Evolutionary conservation across 139 green algal species (phyloP), one percentile per base, ranked within the genome.

Genomic region (Raphidocelis subcapitata): DNA sequence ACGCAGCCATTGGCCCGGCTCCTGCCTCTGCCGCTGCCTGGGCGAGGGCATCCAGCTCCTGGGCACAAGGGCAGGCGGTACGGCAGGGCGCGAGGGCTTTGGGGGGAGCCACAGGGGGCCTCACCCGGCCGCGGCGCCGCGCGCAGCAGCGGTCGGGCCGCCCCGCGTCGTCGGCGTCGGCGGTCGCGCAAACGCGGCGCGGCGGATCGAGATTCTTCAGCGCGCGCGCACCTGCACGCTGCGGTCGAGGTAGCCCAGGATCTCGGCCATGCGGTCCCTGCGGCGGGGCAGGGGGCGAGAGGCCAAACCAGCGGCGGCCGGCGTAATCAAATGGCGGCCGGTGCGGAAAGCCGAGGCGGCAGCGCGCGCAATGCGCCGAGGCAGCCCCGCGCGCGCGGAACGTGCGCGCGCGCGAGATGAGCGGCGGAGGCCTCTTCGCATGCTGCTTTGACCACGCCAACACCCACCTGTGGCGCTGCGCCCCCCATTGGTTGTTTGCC

Each of bases 251-350:
- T 90, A 88, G 49, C 81, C 84, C 54, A 89, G 78, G 63, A 92
- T 89, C 79, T 94, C 87, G 4, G 64, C 75, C 61, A 92, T 83
- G 44, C 87, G 82, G n/a, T 89, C 87, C 36, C 89, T 82, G 70
- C 90, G 87, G 65, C 77, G 73, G 49, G 61, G 55, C 10, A 68
- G n/a, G n/a, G n/a, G n/a, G n/a, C n/a, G n/a, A n/a, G n/a, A n/a
- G 69, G 21, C 65, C 65, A 74, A 69, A 85, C 23, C 20, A 24
- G 66, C 57, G 1, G 57, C 61, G 62, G 77, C 83, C 31, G 56
- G 73, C n/a, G 32, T 67, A 23, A 66, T 74, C 49, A 57, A n/a
- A n/a, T 57, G 49, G 49, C 18, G 20, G 20, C n/a, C n/a, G n/a
- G n/a, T n/a, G 33, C 32, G 5, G n/a, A 41, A 37, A 21, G 31